Base-by-base conservation (phyloP, 2,329 filamentous ascomycete genomes). In the Xylariaceae sp. region DNA sequence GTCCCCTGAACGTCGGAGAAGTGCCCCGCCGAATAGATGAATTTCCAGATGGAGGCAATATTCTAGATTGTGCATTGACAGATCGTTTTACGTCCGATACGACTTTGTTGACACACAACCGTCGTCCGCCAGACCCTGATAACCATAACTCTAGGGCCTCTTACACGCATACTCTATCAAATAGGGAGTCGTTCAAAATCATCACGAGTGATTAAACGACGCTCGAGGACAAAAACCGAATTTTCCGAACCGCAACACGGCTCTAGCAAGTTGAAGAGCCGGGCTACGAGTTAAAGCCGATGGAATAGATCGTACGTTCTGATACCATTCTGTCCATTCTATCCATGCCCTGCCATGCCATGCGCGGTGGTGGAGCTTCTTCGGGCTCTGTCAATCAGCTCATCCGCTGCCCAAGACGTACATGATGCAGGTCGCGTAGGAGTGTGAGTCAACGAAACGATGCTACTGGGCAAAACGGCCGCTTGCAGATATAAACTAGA, bases 391-490 rank as follows among this genome's bases (percentile, higher is more conserved):
- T 53, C 55, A 58, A 63, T 61, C 50, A 61, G 58, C 48, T 49
- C 34, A 14, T n/a, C 43, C 43, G 47, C 39, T 54, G 24, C 49
- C 33, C 24, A 56, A 51, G 53, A 49, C 53, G 56, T 52, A 63
- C 58, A 59, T 61, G 52, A 67, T 56, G 56, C 50, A 60, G 44
- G 56, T 29, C 16, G 36, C 43, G 58, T 66, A 58, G 48, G 63
- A 61, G 63, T 65, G 57, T 62, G 60, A 62, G 56, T 65, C 61
- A 67, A 69, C 60, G 51, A 44, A 60, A 59, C 56, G 47, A 57
- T 45, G 62, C 58, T 40, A 60, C 64, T 64, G 62, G 62, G 40
- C 44, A 55, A 62, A 62, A 29, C 29, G 57, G 59, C 50, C 49
- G 51, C 47, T 54, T 65, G 65, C 63, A 67, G 60, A 63, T 60